These are phyloP conservation scores for Thelonectria olida DNA, from an alignment of 2,329 filamentous ascomycete genomes.

Conservation along the genomic window DNA sequence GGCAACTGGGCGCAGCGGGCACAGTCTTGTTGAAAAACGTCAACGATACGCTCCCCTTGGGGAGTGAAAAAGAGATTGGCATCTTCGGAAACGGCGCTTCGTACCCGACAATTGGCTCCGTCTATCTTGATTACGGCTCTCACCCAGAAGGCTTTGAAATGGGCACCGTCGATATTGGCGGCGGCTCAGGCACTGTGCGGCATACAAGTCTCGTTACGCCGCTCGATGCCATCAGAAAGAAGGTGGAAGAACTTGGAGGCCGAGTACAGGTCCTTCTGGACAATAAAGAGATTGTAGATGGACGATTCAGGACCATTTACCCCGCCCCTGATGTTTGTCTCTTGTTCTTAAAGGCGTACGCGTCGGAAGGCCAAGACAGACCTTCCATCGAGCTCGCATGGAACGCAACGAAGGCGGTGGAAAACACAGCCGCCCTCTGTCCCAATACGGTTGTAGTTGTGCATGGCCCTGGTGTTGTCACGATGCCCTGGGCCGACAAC, in stretches of 20 bases:
- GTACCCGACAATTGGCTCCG: neutral
- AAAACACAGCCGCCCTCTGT: constrained; percentile 67
- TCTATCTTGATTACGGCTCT: neutral
- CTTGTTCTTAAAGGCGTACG: constrained; percentile 70
- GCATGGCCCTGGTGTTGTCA: constrained; percentile 72
- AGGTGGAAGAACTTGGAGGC: constrained; percentile 54
- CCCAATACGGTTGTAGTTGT: constrained; percentile 71
- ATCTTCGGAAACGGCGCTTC: constrained; percentile 16
- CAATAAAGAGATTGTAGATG: constrained; percentile 50
- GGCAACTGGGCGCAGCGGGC: constrained; percentile 47
- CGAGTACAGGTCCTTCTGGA: constrained; percentile 54
- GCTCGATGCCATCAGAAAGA: constrained; percentile 60
- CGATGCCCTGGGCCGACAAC: constrained; percentile 73
- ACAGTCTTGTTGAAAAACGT: constrained; percentile 47
- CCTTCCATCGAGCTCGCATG: constrained; percentile 50
- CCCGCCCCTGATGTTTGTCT: constrained; percentile 68
- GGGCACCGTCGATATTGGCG: constrained; percentile 61
- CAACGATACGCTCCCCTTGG: constrained; percentile 65
- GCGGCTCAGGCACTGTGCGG: constrained; percentile 62
- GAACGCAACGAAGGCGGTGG: constrained; percentile 54
- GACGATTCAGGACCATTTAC: constrained; percentile 53
- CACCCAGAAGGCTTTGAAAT: constrained; percentile 4
- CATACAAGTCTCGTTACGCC: constrained; percentile 64
- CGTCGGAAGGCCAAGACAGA: constrained; percentile 69
- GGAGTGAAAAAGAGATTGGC: constrained; percentile 54